phyloP scores from a whole-genome alignment of 176 grass and related monocot species.

The Oryza australiensis region DNA sequence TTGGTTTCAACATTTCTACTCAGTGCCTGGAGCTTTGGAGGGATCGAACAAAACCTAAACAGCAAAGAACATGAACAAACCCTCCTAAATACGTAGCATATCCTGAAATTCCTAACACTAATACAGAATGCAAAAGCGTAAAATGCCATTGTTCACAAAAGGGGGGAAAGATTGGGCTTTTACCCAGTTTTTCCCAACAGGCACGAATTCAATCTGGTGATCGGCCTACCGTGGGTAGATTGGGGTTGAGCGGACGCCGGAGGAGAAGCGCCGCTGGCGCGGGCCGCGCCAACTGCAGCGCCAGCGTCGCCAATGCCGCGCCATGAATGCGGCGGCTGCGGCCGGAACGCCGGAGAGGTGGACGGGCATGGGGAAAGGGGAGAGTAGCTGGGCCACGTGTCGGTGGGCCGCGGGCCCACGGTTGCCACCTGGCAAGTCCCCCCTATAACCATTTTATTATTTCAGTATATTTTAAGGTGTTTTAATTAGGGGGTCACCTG shows the following conservation, averaged over 20 bases:
- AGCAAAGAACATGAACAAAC: not conserved
- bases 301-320: not conserved
- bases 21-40: not conserved
- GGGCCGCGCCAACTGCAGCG: not conserved
- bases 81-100: not conserved
- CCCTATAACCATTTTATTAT: too few species aligned
- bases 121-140: not conserved
- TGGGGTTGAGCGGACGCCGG: slow-evolving; percentile 47
- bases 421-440: too few species aligned
- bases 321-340: slow-evolving; percentile 25
- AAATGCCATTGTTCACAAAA: not conserved
- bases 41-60: not conserved
- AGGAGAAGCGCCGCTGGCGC: slow-evolving; percentile 42
- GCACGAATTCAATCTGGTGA: too few species aligned
- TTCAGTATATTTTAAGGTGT: too few species aligned
- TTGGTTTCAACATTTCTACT: not conserved
- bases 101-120: not conserved
- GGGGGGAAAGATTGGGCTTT: not conserved
- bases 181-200: too few species aligned
- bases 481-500: too few species aligned
- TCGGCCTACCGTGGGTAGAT: slow-evolving; percentile 37
- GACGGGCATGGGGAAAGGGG: too few species aligned
- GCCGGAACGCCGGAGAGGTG: too few species aligned
- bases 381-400: too few species aligned
- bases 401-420: too few species aligned